Percentiles rank a stretch among this genome's conserved stretches.
Conservation (phyloP, 305 asterid species). For the Fraxinus ornus region DNA sequence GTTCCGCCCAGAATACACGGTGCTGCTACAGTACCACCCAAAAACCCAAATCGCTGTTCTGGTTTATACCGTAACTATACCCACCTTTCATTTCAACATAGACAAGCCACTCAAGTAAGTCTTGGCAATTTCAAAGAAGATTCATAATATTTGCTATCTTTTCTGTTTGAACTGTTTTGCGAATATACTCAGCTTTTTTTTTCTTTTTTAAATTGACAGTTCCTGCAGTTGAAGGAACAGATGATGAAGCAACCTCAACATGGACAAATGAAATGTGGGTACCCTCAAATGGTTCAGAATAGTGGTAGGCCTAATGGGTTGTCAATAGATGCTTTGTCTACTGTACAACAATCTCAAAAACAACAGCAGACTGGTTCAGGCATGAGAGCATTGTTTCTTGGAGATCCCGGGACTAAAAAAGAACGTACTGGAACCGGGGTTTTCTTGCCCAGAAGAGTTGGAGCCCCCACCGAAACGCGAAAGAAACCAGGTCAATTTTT, state of each 20-base stretch:
- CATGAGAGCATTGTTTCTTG: conserved; percentile 61
- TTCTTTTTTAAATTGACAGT: conserved; percentile 22
- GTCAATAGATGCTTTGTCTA: conserved; percentile 22
- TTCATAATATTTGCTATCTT: neutral
- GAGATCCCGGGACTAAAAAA: conserved; percentile 46
- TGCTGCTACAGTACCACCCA: conserved; percentile 19
- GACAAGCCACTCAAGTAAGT: conserved; percentile 55
- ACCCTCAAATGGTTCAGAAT: conserved; percentile 19
- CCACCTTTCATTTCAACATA: conserved; percentile 39
- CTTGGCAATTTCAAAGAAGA: neutral
- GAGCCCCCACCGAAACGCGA: conserved; percentile 40
- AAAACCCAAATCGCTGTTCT: conserved; percentile 7
- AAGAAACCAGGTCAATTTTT: conserved; percentile 51
- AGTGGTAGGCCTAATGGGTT: neutral
- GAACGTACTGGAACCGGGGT: conserved; percentile 91
- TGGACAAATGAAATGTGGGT: conserved; percentile 12
- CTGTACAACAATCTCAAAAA: conserved; percentile 23
- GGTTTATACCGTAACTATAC: conserved; percentile 27
- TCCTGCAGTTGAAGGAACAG: conserved; percentile 39
- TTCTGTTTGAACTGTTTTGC: neutral
- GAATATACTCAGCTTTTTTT: neutral
- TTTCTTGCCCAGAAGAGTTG: conserved; percentile 62
- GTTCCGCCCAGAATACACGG: conserved; percentile 30
- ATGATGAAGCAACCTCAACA: conserved; percentile 32
- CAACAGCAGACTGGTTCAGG: conserved; percentile 44